Base-by-base conservation (phyloP, 306 rosid genomes). In the Dryas alaskensis region DNA sequence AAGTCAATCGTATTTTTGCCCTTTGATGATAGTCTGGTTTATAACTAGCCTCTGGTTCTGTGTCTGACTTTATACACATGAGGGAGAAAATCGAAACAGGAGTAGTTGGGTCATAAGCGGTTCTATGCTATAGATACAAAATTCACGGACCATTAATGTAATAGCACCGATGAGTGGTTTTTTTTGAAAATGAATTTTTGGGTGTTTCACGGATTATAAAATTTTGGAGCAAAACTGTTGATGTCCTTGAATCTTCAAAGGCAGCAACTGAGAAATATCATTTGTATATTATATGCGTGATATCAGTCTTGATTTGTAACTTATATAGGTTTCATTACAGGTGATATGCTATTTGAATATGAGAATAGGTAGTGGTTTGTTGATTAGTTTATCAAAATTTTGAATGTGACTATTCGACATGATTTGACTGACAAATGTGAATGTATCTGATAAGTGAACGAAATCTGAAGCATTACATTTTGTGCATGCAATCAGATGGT, bases 1-100 rank as follows among this genome's bases (percentile, higher is more conserved):
- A 90, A 84, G 22, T 86, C 12, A 85, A 89, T 68, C 88, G 83
- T 52, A 88, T 91, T 45, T 89, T 78, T 70, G 96, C 97, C 71
- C 81, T 93, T 74, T 92, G 76, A 88, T 76, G 60, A 58, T 60
- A 55, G 48, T 69, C 58, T 40, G 70, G 65, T 60, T 58, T 55
- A 46, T 49, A 63, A 65, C 31, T 70, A 73, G 49, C 76, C 73
- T 66, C 50, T 67, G 67, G 58, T 69, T n/a, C 75, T 39, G 64
- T 57, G 58, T 47, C 67, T 44, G 11, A 43, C 52, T 37, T 66
- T 72, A 67, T 75, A 69, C 42, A 65, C 31, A n/a, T 13, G 55
- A 48, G 60, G 49, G 65, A 70, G 58, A 79, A 69, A 81, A 49
- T 60, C 31, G 52, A 72, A 22, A 54, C 22, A 53, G 39, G 54